Evolutionary conservation across 306 rosid species (phyloP).

Genomic region (Vicia faba): DNA sequence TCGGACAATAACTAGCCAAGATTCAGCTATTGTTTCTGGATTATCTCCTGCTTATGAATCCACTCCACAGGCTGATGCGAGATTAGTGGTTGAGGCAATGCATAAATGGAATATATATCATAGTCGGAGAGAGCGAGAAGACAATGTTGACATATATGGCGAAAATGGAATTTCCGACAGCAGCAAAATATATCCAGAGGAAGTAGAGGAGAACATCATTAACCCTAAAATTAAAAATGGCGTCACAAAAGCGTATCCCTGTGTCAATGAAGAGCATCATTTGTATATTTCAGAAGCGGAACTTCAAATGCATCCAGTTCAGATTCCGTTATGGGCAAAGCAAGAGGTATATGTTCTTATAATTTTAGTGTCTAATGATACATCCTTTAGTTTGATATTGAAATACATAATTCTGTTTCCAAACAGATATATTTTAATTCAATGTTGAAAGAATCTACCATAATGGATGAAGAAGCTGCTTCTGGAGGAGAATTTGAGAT

Average conservation of each 20-base stretch:
- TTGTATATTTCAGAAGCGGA: conserved; percentile 96
- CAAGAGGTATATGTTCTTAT: conserved; percentile 59
- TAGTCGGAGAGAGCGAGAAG: conserved; percentile 67
- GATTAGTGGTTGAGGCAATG: conserved; percentile 80
- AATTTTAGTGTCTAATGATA: conserved; percentile 15
- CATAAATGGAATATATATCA: conserved; percentile 93
- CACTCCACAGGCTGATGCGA: conserved; percentile 59
- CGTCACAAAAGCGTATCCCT: conserved; percentile 46
- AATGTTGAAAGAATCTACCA: conserved; percentile 53
- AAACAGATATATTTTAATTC: conserved; percentile 79
- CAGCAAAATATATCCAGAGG: conserved; percentile 67
- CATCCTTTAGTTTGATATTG: conserved; percentile 27
- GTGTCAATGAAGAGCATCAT: conserved; percentile 64
- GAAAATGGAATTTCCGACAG: conserved; percentile 69
- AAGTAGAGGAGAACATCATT: conserved; percentile 48
- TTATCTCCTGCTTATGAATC: conserved; percentile 55
- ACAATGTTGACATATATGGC: conserved; percentile 82
- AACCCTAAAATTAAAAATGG: conserved; percentile 51
- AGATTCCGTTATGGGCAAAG: conserved; percentile 71
- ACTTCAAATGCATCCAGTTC: conserved; percentile 77
- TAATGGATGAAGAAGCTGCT: conserved; percentile 51
- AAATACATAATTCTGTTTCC: conserved; percentile 34
- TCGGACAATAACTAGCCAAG: conserved; percentile 50
- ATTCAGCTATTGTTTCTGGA: conserved; percentile 52
- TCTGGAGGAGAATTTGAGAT: conserved; percentile 76